Evolutionary conservation across 148 eudicot species (phyloP).

Genomic region (Chenopodium berlandieri): DNA sequence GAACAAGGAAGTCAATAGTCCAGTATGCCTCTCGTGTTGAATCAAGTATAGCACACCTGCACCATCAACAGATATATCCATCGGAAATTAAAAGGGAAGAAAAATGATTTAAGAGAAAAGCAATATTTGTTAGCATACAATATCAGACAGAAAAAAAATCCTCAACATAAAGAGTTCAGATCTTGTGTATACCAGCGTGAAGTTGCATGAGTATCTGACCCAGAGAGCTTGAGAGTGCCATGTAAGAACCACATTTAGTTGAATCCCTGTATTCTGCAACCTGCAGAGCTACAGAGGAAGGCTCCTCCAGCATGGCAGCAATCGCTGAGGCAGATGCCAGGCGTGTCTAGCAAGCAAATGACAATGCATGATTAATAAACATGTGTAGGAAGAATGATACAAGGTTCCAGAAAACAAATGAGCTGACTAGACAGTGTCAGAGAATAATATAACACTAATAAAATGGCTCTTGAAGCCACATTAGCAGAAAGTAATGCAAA

Average conservation of each 20-base stretch:
- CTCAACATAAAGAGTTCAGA: neutral
- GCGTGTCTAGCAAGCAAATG: conserved; percentile 59
- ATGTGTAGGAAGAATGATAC: neutral
- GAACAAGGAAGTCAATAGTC: conserved; percentile 66
- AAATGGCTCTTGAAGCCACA: conserved; percentile 1
- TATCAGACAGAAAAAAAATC: conserved; percentile 6
- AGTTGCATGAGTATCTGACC: conserved; percentile 98
- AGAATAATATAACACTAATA: neutral
- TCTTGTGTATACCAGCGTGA: conserved; percentile 59
- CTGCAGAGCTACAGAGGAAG: conserved; percentile 79
- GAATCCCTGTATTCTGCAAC: conserved; percentile 88
- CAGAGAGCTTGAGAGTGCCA: conserved; percentile 85
- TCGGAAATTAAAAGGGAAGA: neutral
- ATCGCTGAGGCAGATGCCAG: conserved; percentile 83
- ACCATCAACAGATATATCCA: conserved; percentile 18
- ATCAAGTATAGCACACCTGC: conserved; percentile 78
- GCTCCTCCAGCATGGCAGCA: conserved; percentile 84
- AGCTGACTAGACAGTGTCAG: neutral
- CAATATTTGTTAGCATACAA: conserved; percentile 15
- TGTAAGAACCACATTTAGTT: conserved; percentile 73
- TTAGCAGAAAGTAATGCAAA: neutral
- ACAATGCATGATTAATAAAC: conserved; percentile 8
- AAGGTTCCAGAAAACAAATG: neutral
- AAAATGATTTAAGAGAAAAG: neutral
- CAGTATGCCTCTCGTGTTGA: conserved; percentile 68